These are phyloP conservation scores for Blastobotrys capitulatus DNA, from an alignment of 1,139 yeast species.

Conservation along the genomic window DNA sequence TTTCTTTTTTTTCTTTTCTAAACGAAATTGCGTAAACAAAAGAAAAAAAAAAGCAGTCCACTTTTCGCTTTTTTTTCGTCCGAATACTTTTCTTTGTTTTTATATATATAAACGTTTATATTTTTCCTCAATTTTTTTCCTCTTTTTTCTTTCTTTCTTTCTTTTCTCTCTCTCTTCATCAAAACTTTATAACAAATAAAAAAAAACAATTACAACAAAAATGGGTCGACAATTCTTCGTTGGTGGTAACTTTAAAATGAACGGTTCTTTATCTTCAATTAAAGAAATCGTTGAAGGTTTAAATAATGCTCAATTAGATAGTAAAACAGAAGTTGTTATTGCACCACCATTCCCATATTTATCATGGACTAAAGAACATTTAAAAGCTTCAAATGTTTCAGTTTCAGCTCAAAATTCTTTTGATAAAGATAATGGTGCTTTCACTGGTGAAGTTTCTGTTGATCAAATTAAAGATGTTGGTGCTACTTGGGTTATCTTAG, in stretches of 20 bases:
- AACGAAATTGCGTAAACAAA: background rate
- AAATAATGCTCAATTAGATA: slow-evolving; percentile 70
- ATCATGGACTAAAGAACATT: slow-evolving; percentile 66
- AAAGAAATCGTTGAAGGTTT: slow-evolving; percentile 76
- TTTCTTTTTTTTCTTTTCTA: too few relatives aligned
- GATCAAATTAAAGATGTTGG: slow-evolving; percentile 87
- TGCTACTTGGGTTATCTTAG: slow-evolving; percentile 91
- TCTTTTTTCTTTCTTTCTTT: background rate
- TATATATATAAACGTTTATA: background rate
- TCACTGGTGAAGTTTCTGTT: slow-evolving; percentile 94
- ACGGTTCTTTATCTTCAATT: slow-evolving; percentile 88
- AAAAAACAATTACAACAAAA: slow-evolving; percentile 1
- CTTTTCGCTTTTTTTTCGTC: slow-evolving; percentile 9
- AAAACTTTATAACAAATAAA: background rate
- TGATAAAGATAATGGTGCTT: slow-evolving; percentile 89
- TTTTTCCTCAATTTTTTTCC: background rate
- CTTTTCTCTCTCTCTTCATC: background rate
- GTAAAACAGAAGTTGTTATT: slow-evolving; percentile 81
- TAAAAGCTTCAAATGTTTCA: slow-evolving; percentile 61
- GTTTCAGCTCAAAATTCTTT: slow-evolving; percentile 91
- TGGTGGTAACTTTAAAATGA: slow-evolving; percentile 99
- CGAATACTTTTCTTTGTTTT: slow-evolving; percentile 3
- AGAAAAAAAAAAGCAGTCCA: background rate
- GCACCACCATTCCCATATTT: slow-evolving; percentile 96
- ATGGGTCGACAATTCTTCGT: slow-evolving; percentile 80